Base-by-base conservation (phyloP, 352 stramenopile species). In the Globisporangium megalacanthum region DNA sequence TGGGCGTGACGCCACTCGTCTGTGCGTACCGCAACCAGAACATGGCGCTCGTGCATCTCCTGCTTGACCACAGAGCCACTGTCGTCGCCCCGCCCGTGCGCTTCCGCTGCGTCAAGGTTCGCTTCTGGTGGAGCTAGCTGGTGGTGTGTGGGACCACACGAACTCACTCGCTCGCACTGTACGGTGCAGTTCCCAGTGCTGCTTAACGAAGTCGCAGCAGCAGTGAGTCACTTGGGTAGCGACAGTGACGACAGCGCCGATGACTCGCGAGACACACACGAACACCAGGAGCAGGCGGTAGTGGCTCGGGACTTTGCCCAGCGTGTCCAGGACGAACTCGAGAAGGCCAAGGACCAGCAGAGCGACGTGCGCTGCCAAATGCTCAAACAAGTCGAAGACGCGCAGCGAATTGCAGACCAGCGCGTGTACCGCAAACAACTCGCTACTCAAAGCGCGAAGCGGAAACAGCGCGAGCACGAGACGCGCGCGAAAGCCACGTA, bases 11-110 rank as follows among this genome's bases (percentile, higher is more conserved):
- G 10, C 74, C 78, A 17, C 57, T 89, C 46, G 63, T 89, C 50
- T 83, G 74, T 39, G 76, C 74, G 17, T 86, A 83, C 50, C 64
- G 70, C 20, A 83, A 84, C 58, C 65, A 72, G 41, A 86, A 89
- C 39, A 22, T 49, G 9, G 58, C 58, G 25, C 58, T 87, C 4
- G 72, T 72, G 22, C 68, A 56, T 20, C 36, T 86, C 46, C 58
- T 89, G 53, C 65, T 89, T 15, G 60, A 71, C 15, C 72, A 79
- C n/a, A 74, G 72, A 1, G 70, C 78, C 2, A 58, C 60, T 8
- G 74, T 69, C 19, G 56, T 82, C 17, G 61, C 75, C 8, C 67
- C 61, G 0, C 57, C 65, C 3, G 58, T 60, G 15, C 54, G 53
- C 6, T 79, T 74, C 52, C 77, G 67, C 47, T 58, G 54, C 45